These are phyloP conservation scores for Exophiala calicioides DNA, from an alignment of 2,329 filamentous ascomycete species.

Conservation along the genomic window DNA sequence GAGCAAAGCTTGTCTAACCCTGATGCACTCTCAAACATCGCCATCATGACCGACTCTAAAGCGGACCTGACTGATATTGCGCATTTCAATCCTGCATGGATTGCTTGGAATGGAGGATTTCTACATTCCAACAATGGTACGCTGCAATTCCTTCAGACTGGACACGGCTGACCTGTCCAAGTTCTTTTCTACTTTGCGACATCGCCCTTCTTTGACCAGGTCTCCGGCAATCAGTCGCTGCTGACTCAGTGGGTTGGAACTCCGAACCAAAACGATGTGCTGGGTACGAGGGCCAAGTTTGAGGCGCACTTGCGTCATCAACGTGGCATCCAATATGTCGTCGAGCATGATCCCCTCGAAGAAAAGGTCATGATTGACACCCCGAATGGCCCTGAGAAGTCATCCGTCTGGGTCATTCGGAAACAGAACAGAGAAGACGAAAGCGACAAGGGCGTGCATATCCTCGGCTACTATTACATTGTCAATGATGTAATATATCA, in stretches of 20 bases:
- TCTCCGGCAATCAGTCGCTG: constrained; percentile 61
- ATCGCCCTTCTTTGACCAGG: constrained; percentile 64
- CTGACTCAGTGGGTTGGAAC: constrained; percentile 51
- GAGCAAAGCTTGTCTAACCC: constrained; percentile 6
- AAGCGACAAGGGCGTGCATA: constrained; percentile 51
- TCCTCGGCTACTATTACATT: constrained; percentile 61
- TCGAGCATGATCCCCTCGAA: constrained; percentile 58
- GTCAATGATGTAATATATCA: constrained; percentile 63
- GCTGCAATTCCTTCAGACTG: not conserved
- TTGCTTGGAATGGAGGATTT: constrained; percentile 27
- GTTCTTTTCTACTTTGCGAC: constrained; percentile 64
- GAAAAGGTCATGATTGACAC: constrained; percentile 43
- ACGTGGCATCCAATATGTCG: constrained; percentile 61
- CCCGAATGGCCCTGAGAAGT: constrained; percentile 44
- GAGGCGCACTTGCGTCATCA: constrained; percentile 57
- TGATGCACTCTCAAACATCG: not conserved
- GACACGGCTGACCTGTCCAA: constrained; percentile 31
- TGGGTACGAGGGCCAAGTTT: constrained; percentile 58
- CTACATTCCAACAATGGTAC: constrained; percentile 33
- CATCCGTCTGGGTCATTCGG: constrained; percentile 61
- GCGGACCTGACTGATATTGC: constrained; percentile 28
- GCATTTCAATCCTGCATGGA: constrained; percentile 29
- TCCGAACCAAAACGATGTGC: constrained; percentile 52
- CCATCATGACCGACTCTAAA: constrained; percentile 24
- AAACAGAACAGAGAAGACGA: constrained; percentile 54